Evolutionary conservation across 768 basidiomycete genomes (phyloP).

Genomic region (Dioszegia hungarica): DNA sequence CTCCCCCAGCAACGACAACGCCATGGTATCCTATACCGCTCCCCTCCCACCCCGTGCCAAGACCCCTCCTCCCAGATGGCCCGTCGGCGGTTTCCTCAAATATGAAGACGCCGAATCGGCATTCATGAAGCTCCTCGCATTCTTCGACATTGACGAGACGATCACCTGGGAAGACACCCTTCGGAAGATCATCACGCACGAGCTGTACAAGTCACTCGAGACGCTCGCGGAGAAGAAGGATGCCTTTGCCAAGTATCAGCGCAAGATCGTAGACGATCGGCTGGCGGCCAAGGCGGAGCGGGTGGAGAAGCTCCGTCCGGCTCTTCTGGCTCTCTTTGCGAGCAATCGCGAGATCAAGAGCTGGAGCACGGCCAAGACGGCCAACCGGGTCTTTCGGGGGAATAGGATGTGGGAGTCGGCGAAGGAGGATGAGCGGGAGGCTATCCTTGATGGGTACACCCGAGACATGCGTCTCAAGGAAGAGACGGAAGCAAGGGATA

Average conservation of each 20-base stretch:
- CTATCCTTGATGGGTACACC: constrained; percentile 90
- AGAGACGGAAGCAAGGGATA: constrained; percentile 52
- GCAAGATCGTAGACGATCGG: constrained; percentile 70
- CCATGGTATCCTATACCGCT: constrained; percentile 5
- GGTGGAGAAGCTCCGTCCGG: constrained; percentile 78
- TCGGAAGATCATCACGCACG: constrained; percentile 96
- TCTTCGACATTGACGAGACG: constrained; percentile 80
- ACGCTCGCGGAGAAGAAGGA: constrained; percentile 91
- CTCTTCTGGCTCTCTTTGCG: constrained; percentile 72
- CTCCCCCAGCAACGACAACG: constrained; percentile 7
- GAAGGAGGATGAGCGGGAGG: constrained; percentile 74
- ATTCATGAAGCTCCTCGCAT: constrained; percentile 81
- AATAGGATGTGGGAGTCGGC: constrained; percentile 82
- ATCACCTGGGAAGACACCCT: constrained; percentile 99
- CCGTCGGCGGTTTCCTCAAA: constrained; percentile 73
- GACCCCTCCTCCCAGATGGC: constrained; percentile 11
- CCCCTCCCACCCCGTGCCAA: constrained; percentile 1
- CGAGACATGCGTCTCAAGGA: constrained; percentile 78
- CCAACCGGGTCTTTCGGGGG: constrained; percentile 75
- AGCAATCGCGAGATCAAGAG: constrained; percentile 57
- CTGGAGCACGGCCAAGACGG: constrained; percentile 56
- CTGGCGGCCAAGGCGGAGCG: constrained; percentile 79
- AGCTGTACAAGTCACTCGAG: constrained; percentile 87
- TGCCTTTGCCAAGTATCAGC: constrained; percentile 89
- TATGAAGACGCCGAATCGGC: constrained; percentile 89